These are phyloP conservation scores for Cystobasidium sp. DNA, from an alignment of 1,284 basidiomycete species.

Conservation along the genomic window DNA sequence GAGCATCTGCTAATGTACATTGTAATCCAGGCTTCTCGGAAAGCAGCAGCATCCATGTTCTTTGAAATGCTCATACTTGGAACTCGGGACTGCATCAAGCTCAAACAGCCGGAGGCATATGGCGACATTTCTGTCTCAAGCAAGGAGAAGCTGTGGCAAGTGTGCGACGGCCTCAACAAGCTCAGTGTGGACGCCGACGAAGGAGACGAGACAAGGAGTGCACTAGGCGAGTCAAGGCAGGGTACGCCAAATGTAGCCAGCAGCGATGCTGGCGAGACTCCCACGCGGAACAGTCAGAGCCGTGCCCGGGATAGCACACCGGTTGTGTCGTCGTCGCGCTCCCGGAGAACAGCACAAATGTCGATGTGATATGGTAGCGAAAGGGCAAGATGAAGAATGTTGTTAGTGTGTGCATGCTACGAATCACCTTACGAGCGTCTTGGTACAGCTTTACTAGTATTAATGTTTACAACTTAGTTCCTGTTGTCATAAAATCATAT, in stretches of 20 bases:
- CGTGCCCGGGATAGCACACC: neutral
- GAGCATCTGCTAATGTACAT: neutral
- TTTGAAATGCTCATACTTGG: slow-evolving; percentile 94
- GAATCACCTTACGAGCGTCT: no score
- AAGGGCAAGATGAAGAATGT: neutral
- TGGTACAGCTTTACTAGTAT: no score
- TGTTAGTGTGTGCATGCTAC: no score
- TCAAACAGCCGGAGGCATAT: slow-evolving; percentile 71
- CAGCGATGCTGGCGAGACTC: slow-evolving; percentile 19
- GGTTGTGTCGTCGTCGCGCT: slow-evolving; percentile 16
- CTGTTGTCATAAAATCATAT: no score
- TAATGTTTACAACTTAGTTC: no score
- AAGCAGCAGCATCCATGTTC: slow-evolving; percentile 94
- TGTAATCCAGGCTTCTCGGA: slow-evolving; percentile 71
- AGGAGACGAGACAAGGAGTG: slow-evolving; percentile 1
- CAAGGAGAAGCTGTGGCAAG: slow-evolving; percentile 72
- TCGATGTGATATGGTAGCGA: slow-evolving; percentile 1
- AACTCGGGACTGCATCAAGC: slow-evolving; percentile 83
- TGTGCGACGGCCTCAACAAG: slow-evolving; percentile 41
- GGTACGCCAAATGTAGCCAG: neutral
- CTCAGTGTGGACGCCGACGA: slow-evolving; percentile 20
- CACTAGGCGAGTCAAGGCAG: neutral
- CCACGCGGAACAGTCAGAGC: slow-evolving; percentile 16
- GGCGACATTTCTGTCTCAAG: slow-evolving; percentile 82
- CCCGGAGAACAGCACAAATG: slow-evolving; percentile 17